Percentiles rank a stretch among this genome's conserved stretches.
Evolutionary conservation across 2,329 filamentous ascomycete species (phyloP).

Genomic region (Paraphaeosphaeria minitans): DNA sequence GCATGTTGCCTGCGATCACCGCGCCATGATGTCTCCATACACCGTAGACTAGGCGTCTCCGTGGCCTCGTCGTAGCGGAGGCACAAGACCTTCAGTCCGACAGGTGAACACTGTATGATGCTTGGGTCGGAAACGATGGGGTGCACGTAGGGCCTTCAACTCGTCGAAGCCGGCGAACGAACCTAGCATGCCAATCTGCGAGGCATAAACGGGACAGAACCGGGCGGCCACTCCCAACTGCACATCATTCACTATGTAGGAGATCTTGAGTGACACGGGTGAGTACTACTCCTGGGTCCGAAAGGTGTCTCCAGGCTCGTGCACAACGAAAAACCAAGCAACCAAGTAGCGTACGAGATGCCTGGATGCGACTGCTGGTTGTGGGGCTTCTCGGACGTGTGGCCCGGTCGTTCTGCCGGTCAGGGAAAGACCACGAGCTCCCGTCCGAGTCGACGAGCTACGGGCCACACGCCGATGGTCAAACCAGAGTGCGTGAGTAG

Average conservation of each 20-base stretch:
- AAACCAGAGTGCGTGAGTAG: no score
- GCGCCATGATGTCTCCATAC: background rate
- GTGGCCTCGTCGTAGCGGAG: background rate
- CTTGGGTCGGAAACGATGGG: background rate
- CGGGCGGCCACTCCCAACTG: background rate
- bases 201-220: background rate
- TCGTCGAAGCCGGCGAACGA: background rate
- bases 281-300: background rate
- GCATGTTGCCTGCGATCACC: background rate
- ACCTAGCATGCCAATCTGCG: background rate
- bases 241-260: background rate
- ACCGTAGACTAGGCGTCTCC: background rate
- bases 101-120: background rate
- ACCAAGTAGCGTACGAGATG: background rate
- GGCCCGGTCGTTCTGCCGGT: background rate
- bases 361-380: background rate
- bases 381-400: background rate
- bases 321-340: background rate
- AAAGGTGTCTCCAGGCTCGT: background rate
- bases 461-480: no score
- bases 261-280: background rate
- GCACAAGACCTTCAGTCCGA: background rate
- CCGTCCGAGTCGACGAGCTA: background rate
- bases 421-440: background rate
- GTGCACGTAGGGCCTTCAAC: background rate